Percentiles rank a stretch among this genome's conserved stretches.
phyloP scores from a whole-genome alignment of 2,329 filamentous ascomycete species.

The Alternaria panax region DNA sequence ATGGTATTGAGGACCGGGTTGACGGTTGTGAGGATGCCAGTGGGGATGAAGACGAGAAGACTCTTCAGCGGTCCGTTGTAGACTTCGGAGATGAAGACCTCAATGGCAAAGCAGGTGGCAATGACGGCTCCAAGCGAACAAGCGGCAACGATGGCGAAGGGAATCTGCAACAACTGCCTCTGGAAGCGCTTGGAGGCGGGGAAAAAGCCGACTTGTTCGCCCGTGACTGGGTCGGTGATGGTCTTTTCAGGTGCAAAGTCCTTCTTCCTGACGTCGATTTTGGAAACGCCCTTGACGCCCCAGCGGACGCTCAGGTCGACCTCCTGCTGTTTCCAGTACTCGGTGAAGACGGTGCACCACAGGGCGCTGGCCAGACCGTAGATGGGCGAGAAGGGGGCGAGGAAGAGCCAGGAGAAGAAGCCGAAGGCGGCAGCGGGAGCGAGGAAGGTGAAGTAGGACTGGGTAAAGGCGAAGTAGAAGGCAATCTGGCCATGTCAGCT shows the following conservation, averaged over 20 bases:
- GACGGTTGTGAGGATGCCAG: conserved; percentile 80
- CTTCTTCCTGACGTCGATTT: conserved; percentile 77
- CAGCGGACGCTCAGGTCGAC: conserved; percentile 84
- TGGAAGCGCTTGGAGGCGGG: conserved; percentile 76
- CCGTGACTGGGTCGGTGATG: conserved; percentile 79
- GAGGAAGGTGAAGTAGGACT: conserved; percentile 87
- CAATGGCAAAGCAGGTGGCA: conserved; percentile 85
- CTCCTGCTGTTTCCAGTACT: conserved; percentile 96
- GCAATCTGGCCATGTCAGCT: conserved; percentile 66
- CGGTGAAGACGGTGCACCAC: conserved; percentile 89
- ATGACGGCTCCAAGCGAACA: conserved; percentile 81
- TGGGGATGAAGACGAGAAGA: conserved; percentile 87
- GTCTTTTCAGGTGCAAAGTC: conserved; percentile 83
- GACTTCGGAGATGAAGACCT: conserved; percentile 94
- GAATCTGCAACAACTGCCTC: conserved; percentile 81
- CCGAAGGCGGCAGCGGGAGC: conserved; percentile 83
- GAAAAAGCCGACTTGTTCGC: conserved; percentile 78
- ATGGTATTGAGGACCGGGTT: conserved; percentile 80
- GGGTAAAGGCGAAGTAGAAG: conserved; percentile 94
- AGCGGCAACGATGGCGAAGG: conserved; percentile 80
- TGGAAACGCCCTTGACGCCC: conserved; percentile 85
- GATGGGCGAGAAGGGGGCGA: conserved; percentile 82
- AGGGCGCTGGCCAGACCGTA: conserved; percentile 81
- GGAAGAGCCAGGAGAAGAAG: conserved; percentile 77
- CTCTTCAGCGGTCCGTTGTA: conserved; percentile 89